Base-by-base conservation (phyloP, 2,329 filamentous ascomycete genomes). In the Metarhizium anisopliae region DNA sequence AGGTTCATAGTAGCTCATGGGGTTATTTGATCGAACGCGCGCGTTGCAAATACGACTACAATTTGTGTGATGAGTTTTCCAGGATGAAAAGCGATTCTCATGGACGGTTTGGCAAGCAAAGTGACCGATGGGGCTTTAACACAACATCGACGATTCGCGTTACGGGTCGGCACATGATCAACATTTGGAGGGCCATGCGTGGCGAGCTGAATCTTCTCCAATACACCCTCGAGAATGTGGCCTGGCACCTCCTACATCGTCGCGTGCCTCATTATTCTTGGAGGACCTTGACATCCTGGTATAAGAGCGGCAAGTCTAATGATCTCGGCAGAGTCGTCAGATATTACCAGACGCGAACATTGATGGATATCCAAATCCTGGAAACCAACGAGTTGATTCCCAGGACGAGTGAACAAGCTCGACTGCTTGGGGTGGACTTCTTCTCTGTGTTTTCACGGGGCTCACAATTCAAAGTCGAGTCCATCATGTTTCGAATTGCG, bases 401-500 rank as follows among this genome's bases (percentile, higher is more conserved):
- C 1, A 82, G 93, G 54, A 97, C 91, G 0, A 95, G 91, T 63
- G 94, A 99, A 69, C 94, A 99, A 70, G 94, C 94, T 8, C 85
- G 94, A 11, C 76, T 99, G 11, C 79, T 99, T 3, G 94, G 94
- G 0, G 88, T 97, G 0, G 94, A 99, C 71, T 99, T 99, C 74
- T 96, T 93, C 69, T 95, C 92, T 0, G 94, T 99, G 55, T 94
- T 96, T 66, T 93, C 89, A 6, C 83, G 94, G 55, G 94, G 94
- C 16, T 97, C 92, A 0, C 94, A 99, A 67, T 97, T 95, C 80
- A 99, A 99, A 69, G 94, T 99, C 45, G 94, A 99, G 72, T 96
- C 93, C 1, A 85, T 96, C 63, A 97, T 99, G 94, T 96, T 97
- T 66, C 85, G 94, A 47, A 96, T 99, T 62, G 93, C 94, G 47